Conservation (phyloP, 305 asterid species). For the Fraxinus baroniana region DNA sequence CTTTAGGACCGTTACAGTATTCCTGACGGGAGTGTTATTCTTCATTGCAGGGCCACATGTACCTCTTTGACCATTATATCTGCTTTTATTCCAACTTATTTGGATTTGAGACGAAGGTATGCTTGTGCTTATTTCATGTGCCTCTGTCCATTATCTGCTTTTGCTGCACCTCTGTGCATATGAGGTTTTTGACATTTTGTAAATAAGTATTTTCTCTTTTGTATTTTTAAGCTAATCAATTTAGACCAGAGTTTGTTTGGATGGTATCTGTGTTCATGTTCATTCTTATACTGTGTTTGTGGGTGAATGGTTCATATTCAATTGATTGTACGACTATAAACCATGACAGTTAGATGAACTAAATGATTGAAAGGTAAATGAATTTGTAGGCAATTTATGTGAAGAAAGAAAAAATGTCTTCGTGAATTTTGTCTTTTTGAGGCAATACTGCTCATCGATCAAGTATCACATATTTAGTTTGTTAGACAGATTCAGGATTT, state of each 20-base stretch:
- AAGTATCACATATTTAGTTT: background rate
- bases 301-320: background rate
- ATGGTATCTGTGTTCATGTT: background rate
- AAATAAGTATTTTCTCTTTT: background rate
- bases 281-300: background rate
- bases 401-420: background rate
- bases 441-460: background rate
- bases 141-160: conserved; percentile 4
- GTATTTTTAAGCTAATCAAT: background rate
- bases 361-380: background rate
- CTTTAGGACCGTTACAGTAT: background rate
- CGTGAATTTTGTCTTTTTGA: background rate
- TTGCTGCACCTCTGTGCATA: background rate
- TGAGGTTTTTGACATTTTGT: background rate
- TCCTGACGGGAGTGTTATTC: conserved; percentile 16
- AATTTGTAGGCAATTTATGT: background rate
- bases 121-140: conserved; percentile 10
- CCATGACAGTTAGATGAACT: too few relatives aligned
- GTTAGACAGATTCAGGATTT: background rate
- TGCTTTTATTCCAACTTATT: conserved; percentile 97
- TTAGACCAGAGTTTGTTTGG: background rate
- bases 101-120: conserved; percentile 98
- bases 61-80: conserved; percentile 70
- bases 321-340: background rate
- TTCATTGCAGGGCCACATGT: conserved; percentile 94